Percentiles rank a stretch among this genome's conserved stretches.
These are phyloP conservation scores for Chernovozyma aurita DNA, from an alignment of 1,139 yeast species.

Conservation along the genomic window DNA sequence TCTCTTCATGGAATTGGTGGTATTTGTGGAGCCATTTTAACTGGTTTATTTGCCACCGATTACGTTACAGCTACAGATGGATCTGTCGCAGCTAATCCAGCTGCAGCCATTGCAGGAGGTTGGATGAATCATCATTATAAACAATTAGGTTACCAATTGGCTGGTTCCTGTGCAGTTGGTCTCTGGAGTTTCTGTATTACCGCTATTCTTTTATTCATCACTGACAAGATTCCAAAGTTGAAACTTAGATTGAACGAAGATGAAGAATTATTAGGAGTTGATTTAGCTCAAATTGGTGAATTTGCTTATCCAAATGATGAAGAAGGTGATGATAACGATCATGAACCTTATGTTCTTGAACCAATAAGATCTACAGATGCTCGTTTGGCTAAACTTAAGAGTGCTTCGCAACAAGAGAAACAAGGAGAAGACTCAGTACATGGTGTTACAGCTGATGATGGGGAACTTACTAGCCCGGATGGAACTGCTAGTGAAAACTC, in stretches of 20 bases:
- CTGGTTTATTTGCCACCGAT: slow-evolving; percentile 93
- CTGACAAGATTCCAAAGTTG: slow-evolving; percentile 81
- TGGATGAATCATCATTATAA: slow-evolving; percentile 89
- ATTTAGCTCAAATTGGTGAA: slow-evolving; percentile 84
- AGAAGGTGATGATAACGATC: slow-evolving; percentile 17
- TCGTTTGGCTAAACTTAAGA: slow-evolving; percentile 33
- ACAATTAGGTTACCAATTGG: slow-evolving; percentile 92
- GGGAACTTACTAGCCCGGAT: slow-evolving; percentile 17
- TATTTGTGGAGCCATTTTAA: slow-evolving; percentile 72
- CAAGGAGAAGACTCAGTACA: slow-evolving; percentile 13
- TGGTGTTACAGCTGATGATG: slow-evolving; percentile 20
- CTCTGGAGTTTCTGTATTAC: slow-evolving; percentile 82
- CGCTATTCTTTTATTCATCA: slow-evolving; percentile 57
- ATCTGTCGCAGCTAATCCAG: slow-evolving; percentile 46
- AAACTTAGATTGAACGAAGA: slow-evolving; percentile 83
- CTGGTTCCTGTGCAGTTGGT: slow-evolving; percentile 71
- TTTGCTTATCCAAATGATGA: slow-evolving; percentile 54
- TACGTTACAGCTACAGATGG: slow-evolving; percentile 78
- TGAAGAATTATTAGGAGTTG: slow-evolving; percentile 88
- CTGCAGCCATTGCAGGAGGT: slow-evolving; percentile 69
- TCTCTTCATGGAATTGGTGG: slow-evolving; percentile 96
- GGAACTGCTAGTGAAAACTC: slow-evolving; percentile 19
- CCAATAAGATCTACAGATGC: slow-evolving; percentile 62
- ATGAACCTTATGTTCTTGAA: slow-evolving; percentile 60
- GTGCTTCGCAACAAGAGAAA: slow-evolving; percentile 14